A percentile compares a stretch with the other conserved stretches of the same genome.
Evolutionary conservation across 2,329 filamentous ascomycete genomes (phyloP).

Genomic region (Scortechinia acanthostroma): DNA sequence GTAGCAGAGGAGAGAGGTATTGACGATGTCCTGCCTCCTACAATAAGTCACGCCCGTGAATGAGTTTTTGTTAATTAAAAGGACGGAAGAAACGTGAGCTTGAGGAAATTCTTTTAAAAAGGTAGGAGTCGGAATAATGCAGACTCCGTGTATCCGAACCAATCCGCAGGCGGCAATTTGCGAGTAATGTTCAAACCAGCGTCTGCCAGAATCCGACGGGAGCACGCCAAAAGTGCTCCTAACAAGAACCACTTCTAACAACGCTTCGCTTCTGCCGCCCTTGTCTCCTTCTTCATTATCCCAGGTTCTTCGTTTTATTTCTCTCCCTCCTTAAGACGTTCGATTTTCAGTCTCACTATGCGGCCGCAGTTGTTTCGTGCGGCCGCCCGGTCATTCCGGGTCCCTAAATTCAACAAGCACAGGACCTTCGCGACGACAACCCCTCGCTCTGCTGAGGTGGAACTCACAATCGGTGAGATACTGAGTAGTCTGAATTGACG

Average conservation of each 20-base stretch:
- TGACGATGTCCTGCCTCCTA: not conserved
- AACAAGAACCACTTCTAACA: not conserved
- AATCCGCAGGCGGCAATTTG: not conserved
- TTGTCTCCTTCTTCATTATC: not conserved
- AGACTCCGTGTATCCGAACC: not conserved
- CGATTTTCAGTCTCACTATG: not conserved
- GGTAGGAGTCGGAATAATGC: not conserved
- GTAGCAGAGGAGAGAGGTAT: not conserved
- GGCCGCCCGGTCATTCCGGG: conserved; percentile 2
- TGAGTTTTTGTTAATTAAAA: not conserved
- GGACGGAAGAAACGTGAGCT: not conserved
- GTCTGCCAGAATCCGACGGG: not conserved
- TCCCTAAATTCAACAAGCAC: not conserved
- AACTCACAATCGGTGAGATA: conserved; percentile 82
- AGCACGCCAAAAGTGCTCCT: not conserved
- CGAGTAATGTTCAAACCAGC: not conserved
- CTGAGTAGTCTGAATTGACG: too few species aligned
- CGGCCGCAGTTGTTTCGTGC: conserved; percentile 2
- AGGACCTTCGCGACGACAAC: conserved; percentile 71
- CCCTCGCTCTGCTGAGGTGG: conserved; percentile 80
- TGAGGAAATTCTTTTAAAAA: too few species aligned
- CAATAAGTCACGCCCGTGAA: not conserved
- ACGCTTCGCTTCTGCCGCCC: not conserved
- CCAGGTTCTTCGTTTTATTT: not conserved
- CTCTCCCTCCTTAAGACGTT: not conserved